phyloP scores from a whole-genome alignment of 2,329 filamentous ascomycete genomes.

The Cladophialophora yegresii region DNA sequence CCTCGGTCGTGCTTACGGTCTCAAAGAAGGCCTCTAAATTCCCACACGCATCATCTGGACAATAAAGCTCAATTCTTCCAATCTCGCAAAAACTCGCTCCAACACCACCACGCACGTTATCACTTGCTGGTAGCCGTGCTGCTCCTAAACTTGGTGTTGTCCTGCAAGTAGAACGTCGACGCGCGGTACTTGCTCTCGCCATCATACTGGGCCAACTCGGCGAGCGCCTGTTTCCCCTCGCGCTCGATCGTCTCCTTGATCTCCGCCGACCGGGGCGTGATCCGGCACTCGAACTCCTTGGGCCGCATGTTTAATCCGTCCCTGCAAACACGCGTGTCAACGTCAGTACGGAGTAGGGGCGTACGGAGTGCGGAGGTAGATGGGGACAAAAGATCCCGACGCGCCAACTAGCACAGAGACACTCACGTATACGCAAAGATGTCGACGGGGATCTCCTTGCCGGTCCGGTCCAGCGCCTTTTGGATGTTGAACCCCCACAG shows the following conservation, averaged over 20 bases:
- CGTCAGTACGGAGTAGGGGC: conserved; percentile 1
- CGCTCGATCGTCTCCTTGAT: conserved; percentile 55
- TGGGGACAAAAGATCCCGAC: too few species aligned
- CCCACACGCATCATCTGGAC: too few species aligned
- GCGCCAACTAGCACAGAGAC: too few species aligned
- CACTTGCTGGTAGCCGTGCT: background rate
- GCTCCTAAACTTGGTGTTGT: conserved; percentile 18
- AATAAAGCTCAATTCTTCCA: too few species aligned
- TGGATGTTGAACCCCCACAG: conserved; percentile 32
- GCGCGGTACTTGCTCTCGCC: conserved; percentile 61
- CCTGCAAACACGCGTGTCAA: conserved; percentile 1
- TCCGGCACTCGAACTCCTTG: conserved; percentile 57
- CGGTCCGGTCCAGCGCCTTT: conserved; percentile 37
- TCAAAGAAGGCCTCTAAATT: too few species aligned
- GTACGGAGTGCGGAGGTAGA: conserved; percentile 32
- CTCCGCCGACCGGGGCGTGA: conserved; percentile 53
- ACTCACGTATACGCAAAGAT: conserved; percentile 56
- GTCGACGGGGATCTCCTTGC: conserved; percentile 56
- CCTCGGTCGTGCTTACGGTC: too few species aligned
- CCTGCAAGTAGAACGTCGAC: conserved; percentile 53
- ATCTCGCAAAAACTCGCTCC: too few species aligned
- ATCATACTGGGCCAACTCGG: conserved; percentile 55
- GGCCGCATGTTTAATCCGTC: conserved; percentile 63
- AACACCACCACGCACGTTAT: too few species aligned
- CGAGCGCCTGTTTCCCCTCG: conserved; percentile 56